Conservation (phyloP, 257 asterid genomes). For the Jacaranda copaia region DNA sequence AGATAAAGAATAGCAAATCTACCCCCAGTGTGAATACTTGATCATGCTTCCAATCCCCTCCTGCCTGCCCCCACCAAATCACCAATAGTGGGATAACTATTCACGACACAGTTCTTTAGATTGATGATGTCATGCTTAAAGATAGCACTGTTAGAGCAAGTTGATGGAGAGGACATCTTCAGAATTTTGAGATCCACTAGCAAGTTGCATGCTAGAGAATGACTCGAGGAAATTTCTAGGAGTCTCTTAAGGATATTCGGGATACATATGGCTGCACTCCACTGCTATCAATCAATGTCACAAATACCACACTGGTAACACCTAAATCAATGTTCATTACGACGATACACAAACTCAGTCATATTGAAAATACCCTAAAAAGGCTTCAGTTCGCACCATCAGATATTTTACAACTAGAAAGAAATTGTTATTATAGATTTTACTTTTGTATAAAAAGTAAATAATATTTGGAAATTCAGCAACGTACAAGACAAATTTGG, state of each 20-base stretch:
- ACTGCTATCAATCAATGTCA: background rate
- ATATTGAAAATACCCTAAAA: background rate
- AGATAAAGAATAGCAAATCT: background rate
- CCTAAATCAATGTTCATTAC: background rate
- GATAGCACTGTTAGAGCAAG: background rate
- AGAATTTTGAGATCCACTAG: slow-evolving; percentile 1
- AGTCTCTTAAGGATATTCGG: background rate
- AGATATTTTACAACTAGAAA: slow-evolving; percentile 1
- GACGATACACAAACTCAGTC: background rate
- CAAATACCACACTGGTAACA: background rate
- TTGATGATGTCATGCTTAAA: too few relatives aligned
- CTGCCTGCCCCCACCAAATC: too few relatives aligned
- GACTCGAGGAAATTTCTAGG: background rate
- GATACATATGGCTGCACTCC: background rate
- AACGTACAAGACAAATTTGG: background rate
- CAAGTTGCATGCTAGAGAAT: background rate
- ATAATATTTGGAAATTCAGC: background rate
- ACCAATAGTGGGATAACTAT: too few relatives aligned
- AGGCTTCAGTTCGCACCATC: slow-evolving; percentile 1
- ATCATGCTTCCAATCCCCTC: too few relatives aligned
- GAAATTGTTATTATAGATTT: background rate
- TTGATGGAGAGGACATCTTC: background rate
- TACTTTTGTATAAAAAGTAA: background rate
- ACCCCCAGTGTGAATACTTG: background rate
- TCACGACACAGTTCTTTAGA: too few relatives aligned